Evolutionary conservation across 2,329 filamentous ascomycete species (phyloP), one percentile per base, ranked within the genome.

Genomic region (Ophiostoma pallidulum): DNA sequence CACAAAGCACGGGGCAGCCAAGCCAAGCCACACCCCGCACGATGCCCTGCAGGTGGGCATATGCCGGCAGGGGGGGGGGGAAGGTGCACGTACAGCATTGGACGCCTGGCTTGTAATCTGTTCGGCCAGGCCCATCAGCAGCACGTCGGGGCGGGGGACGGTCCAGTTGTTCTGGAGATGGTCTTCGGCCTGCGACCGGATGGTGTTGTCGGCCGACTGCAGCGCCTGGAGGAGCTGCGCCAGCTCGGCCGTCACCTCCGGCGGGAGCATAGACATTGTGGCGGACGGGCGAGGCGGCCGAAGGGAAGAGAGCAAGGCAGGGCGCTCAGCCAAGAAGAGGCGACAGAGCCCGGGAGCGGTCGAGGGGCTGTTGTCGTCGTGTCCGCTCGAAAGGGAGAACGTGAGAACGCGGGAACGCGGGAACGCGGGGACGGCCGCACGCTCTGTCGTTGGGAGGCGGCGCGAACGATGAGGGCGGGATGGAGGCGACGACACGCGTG

Each of bases 51-150:
- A 13, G 8, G 12, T 16, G 22, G 22, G 12, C 13, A 16, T 24
- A 22, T 4, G 37, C 4, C n/a, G 13, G n/a, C 16, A 12, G 13
- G n/a, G 16, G 3, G n/a, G 4, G 14, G 4, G 20, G 26, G 24
- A 14, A 18, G 28, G 32, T 41, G 20, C 35, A 51, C 77, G 66
- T 75, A 92, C 87, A 51, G 78, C 73, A 57, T 79, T 72, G 61
- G 91, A 82, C 57, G 79, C 77, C n/a, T 85, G 80, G 55, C 77
- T 80, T 60, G 86, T 81, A 58, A 95, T 82, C 68, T 97, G 91
- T 70, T 97, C 92, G 35, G 85, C 90, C 58, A 98, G 72, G 55
- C 90, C 92, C 84, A 97, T 92, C 62, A 98, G 71, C 57, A 97
- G 74, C 58, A 94, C 76, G 60, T 96, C 90, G 31, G 92, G 90